A percentile compares a stretch with the other conserved stretches of the same genome.
These are phyloP conservation scores for Leishmania arabica DNA, from an alignment of 208 protist species.

Conservation along the genomic window DNA sequence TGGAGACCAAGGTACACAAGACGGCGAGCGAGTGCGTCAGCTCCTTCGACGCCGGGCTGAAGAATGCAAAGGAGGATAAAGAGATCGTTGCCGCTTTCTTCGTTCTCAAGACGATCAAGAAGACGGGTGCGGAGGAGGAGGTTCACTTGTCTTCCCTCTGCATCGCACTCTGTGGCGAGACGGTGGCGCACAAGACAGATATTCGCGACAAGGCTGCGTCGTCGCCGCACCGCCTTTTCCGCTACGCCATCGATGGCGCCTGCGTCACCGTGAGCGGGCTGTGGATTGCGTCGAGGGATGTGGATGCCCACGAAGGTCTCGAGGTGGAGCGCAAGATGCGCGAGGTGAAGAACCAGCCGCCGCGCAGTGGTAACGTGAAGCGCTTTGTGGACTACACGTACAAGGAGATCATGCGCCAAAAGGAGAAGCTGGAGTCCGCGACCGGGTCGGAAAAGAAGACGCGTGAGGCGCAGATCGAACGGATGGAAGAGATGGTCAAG, in stretches of 20 bases:
- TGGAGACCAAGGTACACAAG: conserved; percentile 51
- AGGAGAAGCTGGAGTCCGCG: conserved; percentile 56
- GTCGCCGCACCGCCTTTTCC: conserved; percentile 63
- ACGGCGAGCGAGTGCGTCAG: conserved; percentile 38
- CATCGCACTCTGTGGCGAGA: conserved; percentile 56
- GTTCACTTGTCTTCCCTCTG: conserved; percentile 80
- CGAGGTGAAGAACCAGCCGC: conserved; percentile 75
- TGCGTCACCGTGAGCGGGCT: conserved; percentile 62
- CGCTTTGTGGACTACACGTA: conserved; percentile 72
- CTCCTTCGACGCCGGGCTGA: conserved; percentile 50
- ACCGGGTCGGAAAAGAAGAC: conserved; percentile 51
- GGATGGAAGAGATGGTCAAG: conserved; percentile 74
- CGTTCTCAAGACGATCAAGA: conserved; percentile 75
- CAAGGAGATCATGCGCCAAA: conserved; percentile 69
- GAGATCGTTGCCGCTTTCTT: conserved; percentile 68
- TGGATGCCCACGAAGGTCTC: conserved; percentile 37
- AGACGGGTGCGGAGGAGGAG: conserved; percentile 46
- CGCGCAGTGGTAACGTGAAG: conserved; percentile 76
- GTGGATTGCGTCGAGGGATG: conserved; percentile 40
- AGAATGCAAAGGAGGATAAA: conserved; percentile 46
- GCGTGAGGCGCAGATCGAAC: conserved; percentile 47
- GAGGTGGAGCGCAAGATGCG: conserved; percentile 77
- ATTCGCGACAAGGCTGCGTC: conserved; percentile 68
- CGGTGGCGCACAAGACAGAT: conserved; percentile 43
- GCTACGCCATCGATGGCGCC: conserved; percentile 73